phyloP scores from a whole-genome alignment of 176 grass and related monocot species.

The Echinochloa phyllopogon region DNA sequence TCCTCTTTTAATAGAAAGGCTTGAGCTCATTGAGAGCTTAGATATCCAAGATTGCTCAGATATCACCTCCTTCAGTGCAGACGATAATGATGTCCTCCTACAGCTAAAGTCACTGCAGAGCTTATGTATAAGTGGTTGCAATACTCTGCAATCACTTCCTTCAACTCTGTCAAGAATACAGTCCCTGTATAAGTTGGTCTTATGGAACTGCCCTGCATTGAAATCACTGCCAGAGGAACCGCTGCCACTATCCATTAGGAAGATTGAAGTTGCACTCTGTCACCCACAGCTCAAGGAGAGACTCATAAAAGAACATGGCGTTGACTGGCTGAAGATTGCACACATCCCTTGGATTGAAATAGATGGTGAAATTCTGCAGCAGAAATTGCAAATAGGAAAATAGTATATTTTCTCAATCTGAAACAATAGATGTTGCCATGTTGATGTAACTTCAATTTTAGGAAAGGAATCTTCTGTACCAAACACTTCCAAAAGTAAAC shows the following conservation, averaged over 20 bases:
- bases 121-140: slow-evolving; percentile 54
- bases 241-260: slow-evolving; percentile 35
- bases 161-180: slow-evolving; percentile 21
- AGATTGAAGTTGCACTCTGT: slow-evolving; percentile 45
- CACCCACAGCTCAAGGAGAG: slow-evolving; percentile 52
- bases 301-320: slow-evolving; percentile 37
- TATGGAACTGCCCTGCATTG: slow-evolving; percentile 45
- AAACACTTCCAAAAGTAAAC: slow-evolving; percentile 8
- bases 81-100: slow-evolving; percentile 16
- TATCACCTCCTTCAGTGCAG: slow-evolving; percentile 37
- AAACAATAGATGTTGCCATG: background rate
- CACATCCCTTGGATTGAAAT: slow-evolving; percentile 50
- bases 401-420: slow-evolving; percentile 12
- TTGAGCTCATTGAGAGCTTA: slow-evolving; percentile 48
- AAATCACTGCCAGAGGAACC: slow-evolving; percentile 38
- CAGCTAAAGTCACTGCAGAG: slow-evolving; percentile 51
- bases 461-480: background rate
- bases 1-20: slow-evolving; percentile 42
- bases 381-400: background rate
- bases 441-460: background rate
- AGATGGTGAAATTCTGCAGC: slow-evolving; percentile 47
- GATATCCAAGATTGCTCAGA: slow-evolving; percentile 60
- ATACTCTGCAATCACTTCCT: slow-evolving; percentile 47
- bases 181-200: slow-evolving; percentile 36
- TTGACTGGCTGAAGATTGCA: slow-evolving; percentile 48